These are phyloP conservation scores for Huntiella moniliformis DNA, from an alignment of 2,329 filamentous ascomycete species.

Conservation along the genomic window DNA sequence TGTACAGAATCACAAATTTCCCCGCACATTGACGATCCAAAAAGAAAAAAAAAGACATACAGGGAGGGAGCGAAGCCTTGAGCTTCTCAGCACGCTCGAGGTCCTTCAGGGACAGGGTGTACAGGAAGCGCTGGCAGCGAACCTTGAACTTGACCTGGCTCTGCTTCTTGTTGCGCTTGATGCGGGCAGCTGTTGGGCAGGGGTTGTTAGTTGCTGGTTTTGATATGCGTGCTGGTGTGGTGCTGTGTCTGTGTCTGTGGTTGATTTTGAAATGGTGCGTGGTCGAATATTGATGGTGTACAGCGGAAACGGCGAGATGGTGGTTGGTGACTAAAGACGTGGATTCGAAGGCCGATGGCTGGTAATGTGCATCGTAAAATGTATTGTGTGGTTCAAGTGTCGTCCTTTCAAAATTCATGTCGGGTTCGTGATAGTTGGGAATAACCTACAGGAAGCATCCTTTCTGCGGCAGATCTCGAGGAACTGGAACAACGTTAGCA, in stretches of 20 bases:
- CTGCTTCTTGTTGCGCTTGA: constrained; percentile 87
- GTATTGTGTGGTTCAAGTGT: too few species aligned
- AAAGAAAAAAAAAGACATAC: constrained; percentile 32
- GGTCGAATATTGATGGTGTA: background rate
- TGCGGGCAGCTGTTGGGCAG: constrained; percentile 49
- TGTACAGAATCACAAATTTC: too few species aligned
- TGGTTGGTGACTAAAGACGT: background rate
- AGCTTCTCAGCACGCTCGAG: constrained; percentile 99
- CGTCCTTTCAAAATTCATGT: background rate
- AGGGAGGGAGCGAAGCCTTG: constrained; percentile 94
- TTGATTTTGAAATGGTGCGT: too few species aligned
- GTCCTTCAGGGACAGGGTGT: constrained; percentile 98
- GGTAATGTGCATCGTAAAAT: too few species aligned
- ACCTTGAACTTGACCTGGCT: constrained; percentile 99
- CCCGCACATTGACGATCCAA: too few species aligned
- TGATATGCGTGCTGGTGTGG: background rate
- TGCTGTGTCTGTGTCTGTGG: too few species aligned
- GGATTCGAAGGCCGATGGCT: too few species aligned
- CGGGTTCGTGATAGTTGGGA: background rate
- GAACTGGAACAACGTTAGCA: constrained; percentile 42
- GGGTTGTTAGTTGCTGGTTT: background rate
- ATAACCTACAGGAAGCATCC: constrained; percentile 88
- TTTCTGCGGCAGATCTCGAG: constrained; percentile 99
- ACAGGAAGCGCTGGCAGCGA: constrained; percentile 88
- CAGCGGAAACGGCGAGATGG: background rate